Evolutionary conservation across 1,139 yeast species (phyloP).

Genomic region (Pichia sp.): DNA sequence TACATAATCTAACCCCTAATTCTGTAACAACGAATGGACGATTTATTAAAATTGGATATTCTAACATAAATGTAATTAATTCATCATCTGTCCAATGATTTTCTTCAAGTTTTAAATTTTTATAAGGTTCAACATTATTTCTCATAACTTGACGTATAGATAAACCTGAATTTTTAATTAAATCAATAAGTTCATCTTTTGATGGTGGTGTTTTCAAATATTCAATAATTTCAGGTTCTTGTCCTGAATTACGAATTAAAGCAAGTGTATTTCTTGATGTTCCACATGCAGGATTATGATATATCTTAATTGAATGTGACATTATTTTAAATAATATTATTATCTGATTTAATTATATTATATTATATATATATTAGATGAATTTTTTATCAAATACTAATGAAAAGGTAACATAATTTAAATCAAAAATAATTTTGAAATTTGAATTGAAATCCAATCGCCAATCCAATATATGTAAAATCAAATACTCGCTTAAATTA

Average conservation of each 20-base stretch:
- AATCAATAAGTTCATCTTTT: not conserved
- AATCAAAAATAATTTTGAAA: too few species aligned
- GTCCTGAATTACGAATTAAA: not conserved
- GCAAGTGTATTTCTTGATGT: slow-evolving; percentile 5
- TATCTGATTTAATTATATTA: too few species aligned
- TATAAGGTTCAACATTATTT: slow-evolving; percentile 2
- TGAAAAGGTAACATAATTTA: too few species aligned
- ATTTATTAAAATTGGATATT: slow-evolving; percentile 4
- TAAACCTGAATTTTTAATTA: slow-evolving; percentile 1
- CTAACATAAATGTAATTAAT: slow-evolving; percentile 1
- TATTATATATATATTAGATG: too few species aligned
- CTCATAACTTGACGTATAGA: slow-evolving; percentile 4
- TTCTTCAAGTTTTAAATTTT: slow-evolving; percentile 2
- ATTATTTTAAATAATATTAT: too few species aligned
- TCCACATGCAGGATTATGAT: slow-evolving; percentile 6
- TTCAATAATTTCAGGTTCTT: slow-evolving; percentile 1
- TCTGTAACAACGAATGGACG: slow-evolving; percentile 6
- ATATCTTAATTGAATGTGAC: not conserved
- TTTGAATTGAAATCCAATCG: too few species aligned
- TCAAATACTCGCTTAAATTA: too few species aligned
- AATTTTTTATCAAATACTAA: too few species aligned
- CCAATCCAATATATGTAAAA: too few species aligned
- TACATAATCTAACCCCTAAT: not conserved
- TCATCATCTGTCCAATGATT: slow-evolving; percentile 2
- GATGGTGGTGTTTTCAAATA: slow-evolving; percentile 5